Percentiles rank a stretch among this genome's conserved stretches.
Evolutionary conservation across 2,329 filamentous ascomycete species (phyloP).

Genomic region (Emmonsia crescens): DNA sequence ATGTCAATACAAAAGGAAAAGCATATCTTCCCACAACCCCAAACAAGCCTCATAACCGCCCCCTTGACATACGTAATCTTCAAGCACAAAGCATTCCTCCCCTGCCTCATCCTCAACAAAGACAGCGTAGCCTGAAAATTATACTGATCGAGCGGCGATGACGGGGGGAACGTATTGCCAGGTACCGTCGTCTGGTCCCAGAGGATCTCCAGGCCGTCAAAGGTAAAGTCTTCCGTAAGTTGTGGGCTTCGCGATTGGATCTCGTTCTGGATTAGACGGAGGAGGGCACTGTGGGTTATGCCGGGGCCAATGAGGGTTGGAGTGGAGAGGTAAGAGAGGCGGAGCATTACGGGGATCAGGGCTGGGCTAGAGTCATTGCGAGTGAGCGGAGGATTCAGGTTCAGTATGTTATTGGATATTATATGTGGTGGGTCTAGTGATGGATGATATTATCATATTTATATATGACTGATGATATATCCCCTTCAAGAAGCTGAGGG

Average conservation of each 20-base stretch:
- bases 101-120: constrained; percentile 8
- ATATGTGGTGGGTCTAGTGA: neutral
- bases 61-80: constrained; percentile 6
- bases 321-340: constrained; percentile 9
- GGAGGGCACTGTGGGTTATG: constrained; percentile 4
- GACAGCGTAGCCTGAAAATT: constrained; percentile 9
- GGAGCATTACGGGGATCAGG: constrained; percentile 9
- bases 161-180: constrained; percentile 1
- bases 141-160: constrained; percentile 7
- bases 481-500: too few species aligned
- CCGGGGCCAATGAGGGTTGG: constrained; percentile 8
- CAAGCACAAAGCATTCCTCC: constrained; percentile 9
- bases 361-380: neutral
- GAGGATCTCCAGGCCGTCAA: constrained; percentile 11
- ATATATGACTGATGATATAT: neutral
- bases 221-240: constrained; percentile 6
- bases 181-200: constrained; percentile 6
- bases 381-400: neutral
- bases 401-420: neutral
- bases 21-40: neutral
- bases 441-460: neutral
- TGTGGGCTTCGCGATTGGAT: constrained; percentile 5
- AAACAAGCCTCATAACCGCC: constrained; percentile 6
- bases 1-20: too few species aligned
- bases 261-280: constrained; percentile 9